A percentile compares a stretch with the other conserved stretches of the same genome.
These are phyloP conservation scores for Neofusicoccum ribis DNA, from an alignment of 2,329 filamentous ascomycete species.

Conservation along the genomic window DNA sequence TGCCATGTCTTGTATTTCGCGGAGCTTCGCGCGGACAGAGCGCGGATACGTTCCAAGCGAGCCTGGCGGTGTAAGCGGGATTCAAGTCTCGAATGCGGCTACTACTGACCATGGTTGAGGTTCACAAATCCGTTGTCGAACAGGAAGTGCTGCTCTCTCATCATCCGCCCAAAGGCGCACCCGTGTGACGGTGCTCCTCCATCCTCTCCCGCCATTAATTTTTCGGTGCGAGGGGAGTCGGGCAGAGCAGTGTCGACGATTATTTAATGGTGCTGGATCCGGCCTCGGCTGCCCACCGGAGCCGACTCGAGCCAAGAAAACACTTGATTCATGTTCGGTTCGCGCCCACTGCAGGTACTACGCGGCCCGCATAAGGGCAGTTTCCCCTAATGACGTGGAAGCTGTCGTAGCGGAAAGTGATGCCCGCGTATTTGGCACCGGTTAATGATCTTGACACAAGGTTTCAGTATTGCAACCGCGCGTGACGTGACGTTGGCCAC, in stretches of 20 bases:
- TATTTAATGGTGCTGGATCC: no score
- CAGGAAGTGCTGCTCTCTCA: background rate
- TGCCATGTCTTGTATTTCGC: background rate
- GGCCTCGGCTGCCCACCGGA: no score
- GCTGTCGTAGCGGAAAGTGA: no score
- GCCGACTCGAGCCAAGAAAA: no score
- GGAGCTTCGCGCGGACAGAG: background rate
- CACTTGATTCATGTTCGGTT: no score
- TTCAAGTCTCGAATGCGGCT: background rate
- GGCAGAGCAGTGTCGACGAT: background rate
- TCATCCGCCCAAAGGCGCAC: background rate
- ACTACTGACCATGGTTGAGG: background rate
- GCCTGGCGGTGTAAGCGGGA: background rate
- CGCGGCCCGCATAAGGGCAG: no score
- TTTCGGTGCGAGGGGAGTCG: background rate
- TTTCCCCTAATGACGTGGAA: no score
- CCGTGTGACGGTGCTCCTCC: background rate
- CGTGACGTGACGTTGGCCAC: no score
- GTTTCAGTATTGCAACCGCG: no score
- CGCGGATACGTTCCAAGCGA: background rate
- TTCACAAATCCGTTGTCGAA: background rate
- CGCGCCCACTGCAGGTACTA: no score
- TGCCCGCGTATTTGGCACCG: no score
- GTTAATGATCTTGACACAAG: no score
- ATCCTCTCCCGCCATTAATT: background rate